These are phyloP conservation scores for Plasmodium cynomolgi DNA, from an alignment of 169 alveolate genomes.

Conservation along the genomic window DNA sequence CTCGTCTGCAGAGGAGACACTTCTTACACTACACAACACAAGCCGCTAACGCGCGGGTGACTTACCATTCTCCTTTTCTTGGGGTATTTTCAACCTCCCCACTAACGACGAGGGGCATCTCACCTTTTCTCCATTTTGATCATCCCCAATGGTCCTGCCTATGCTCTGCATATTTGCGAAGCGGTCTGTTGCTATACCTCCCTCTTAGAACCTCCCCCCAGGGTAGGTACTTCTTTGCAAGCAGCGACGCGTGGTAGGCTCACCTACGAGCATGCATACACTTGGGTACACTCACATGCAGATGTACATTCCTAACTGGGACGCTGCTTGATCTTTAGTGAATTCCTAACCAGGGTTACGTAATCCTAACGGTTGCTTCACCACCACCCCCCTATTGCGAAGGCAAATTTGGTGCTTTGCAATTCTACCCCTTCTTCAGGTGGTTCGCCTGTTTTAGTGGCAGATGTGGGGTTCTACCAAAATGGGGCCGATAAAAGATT, in stretches of 20 bases:
- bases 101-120: slow-evolving; percentile 33
- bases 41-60: not conserved
- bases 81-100: not conserved
- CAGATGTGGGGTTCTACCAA: too few relatives aligned
- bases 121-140: slow-evolving; percentile 17
- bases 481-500: not conserved
- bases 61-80: slow-evolving; percentile 10
- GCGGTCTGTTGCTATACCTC: not conserved
- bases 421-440: not conserved
- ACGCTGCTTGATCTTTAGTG: not conserved
- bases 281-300: not conserved
- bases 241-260: not conserved
- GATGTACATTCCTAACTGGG: not conserved
- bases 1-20: not conserved
- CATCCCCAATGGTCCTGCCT: not conserved
- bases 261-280: not conserved
- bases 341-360: not conserved
- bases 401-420: too few relatives aligned
- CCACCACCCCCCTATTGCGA: not conserved
- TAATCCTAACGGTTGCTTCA: not conserved
- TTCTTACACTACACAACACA: not conserved
- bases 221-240: not conserved
- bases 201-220: not conserved
- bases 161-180: slow-evolving; percentile 17
- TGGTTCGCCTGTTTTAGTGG: not conserved